Conservation (phyloP, 2,329 filamentous ascomycete species). For the Botrytis hyacinthi region DNA sequence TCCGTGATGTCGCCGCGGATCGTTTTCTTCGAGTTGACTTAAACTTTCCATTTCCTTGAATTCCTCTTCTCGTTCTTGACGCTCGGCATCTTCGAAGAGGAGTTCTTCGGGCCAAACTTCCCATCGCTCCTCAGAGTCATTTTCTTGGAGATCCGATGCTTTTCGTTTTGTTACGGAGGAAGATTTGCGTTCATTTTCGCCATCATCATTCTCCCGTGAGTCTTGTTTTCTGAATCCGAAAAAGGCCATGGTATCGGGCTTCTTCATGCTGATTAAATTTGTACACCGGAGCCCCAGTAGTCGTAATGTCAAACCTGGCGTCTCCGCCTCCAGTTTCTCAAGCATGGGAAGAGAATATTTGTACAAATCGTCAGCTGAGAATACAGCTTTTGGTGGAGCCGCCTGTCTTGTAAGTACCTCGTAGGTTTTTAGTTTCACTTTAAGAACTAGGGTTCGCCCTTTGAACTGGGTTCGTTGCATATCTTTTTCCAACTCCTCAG, state of each 20-base stretch:
- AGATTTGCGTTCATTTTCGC: slow-evolving; percentile 25
- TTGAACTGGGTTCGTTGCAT: slow-evolving; percentile 77
- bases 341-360: slow-evolving; percentile 79
- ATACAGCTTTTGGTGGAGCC: slow-evolving; percentile 69
- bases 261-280: slow-evolving; percentile 82
- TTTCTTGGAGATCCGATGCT: slow-evolving; percentile 39
- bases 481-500: slow-evolving; percentile 84
- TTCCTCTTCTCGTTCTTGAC: slow-evolving; percentile 58
- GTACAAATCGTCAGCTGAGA: slow-evolving; percentile 77
- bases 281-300: slow-evolving; percentile 89
- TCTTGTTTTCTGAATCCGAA: slow-evolving; percentile 60
- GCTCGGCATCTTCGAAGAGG: slow-evolving; percentile 57
- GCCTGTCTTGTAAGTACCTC: slow-evolving; percentile 85
- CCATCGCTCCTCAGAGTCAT: slow-evolving; percentile 51
- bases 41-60: slow-evolving; percentile 60
- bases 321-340: slow-evolving; percentile 77
- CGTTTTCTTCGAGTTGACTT: slow-evolving; percentile 48
- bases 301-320: slow-evolving; percentile 73
- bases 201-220: slow-evolving; percentile 25
- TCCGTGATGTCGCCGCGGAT: slow-evolving; percentile 44
- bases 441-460: slow-evolving; percentile 85
- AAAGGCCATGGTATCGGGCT: slow-evolving; percentile 71
- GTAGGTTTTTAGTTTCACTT: slow-evolving; percentile 92
- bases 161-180: slow-evolving; percentile 41
- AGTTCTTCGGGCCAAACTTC: slow-evolving; percentile 68